These are phyloP conservation scores for Colletotrichum theobromicola DNA, from an alignment of 2,329 filamentous ascomycete species.

Conservation along the genomic window DNA sequence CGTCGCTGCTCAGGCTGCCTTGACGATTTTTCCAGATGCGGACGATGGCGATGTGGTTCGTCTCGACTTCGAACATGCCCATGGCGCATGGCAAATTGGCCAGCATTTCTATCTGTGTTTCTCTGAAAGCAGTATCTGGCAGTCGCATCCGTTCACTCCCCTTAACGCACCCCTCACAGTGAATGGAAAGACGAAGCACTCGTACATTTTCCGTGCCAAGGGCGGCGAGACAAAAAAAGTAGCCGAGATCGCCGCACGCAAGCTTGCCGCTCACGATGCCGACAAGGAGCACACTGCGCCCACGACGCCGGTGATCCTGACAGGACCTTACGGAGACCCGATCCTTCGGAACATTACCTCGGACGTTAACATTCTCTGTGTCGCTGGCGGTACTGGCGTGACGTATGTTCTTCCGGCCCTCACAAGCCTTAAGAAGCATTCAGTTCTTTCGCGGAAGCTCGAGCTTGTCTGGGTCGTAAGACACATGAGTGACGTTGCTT, in stretches of 20 bases:
- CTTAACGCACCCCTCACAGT: slow-evolving; percentile 55
- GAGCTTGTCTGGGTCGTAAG: slow-evolving; percentile 72
- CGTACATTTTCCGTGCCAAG: slow-evolving; percentile 64
- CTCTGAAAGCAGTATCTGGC: slow-evolving; percentile 70
- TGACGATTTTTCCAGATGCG: slow-evolving; percentile 59
- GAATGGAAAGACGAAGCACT: slow-evolving; percentile 50
- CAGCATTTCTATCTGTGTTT: slow-evolving; percentile 78
- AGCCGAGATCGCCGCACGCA: slow-evolving; percentile 47
- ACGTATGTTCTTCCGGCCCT: slow-evolving; percentile 50
- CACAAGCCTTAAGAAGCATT: slow-evolving; percentile 37
- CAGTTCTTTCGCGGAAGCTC: slow-evolving; percentile 43
- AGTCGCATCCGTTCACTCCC: slow-evolving; percentile 75
- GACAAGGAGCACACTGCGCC: slow-evolving; percentile 17
- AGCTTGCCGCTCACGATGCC: slow-evolving; percentile 28
- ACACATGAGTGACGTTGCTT: slow-evolving; percentile 57
- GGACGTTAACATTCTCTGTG: slow-evolving; percentile 44
- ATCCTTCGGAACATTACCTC: slow-evolving; percentile 45
- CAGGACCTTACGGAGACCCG: slow-evolving; percentile 66
- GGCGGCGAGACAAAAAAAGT: slow-evolving; percentile 64
- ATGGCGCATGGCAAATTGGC: slow-evolving; percentile 67
- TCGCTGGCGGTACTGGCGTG: slow-evolving; percentile 46
- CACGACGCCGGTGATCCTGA: slow-evolving; percentile 62
- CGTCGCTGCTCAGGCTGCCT: slow-evolving; percentile 51
- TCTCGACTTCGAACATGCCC: slow-evolving; percentile 67
- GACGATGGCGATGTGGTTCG: slow-evolving; percentile 68